Base-by-base conservation (phyloP, 352 stramenopile species). In the Aphanomyces astaci region DNA sequence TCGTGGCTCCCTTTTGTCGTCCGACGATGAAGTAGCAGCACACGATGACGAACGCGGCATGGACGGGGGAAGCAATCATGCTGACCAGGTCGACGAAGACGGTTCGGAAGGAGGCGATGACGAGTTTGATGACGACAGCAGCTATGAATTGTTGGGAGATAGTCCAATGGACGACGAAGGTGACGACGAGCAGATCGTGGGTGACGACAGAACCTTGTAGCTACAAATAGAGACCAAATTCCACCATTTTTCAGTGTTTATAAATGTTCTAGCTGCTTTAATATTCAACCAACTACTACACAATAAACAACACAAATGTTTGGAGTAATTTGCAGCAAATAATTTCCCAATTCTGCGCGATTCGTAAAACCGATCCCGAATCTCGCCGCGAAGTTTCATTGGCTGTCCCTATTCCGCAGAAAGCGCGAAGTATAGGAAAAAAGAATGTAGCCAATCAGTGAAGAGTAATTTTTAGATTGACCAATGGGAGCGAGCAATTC, bases 1-100 rank as follows among this genome's bases (percentile, higher is more conserved):
- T 33, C 77, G 82, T 22, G 83, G 73, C 13, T 69, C 71, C 30
- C 82, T 92, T 60, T 75, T 86, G 52, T 73, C 77, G 2, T 28
- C 69, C 2, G 72, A 39, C 0, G 59, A 69, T n/a, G 72, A 73
- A 28, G 57, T 49, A 2, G 69, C 71, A 22, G 54, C 4, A 31
- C 9, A 55, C 22, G 66, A 65, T 30, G 74, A 79, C 31, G 63
- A 65, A n/a, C n/a, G n/a, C n/a, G n/a, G n/a, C n/a, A n/a, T n/a
- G 0, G 68, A 73, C 56, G 66, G 70, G 19, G 60, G 39, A 36
- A 66, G 51, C 40, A 65, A 75, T 25, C 59, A 69, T 32, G 25
- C 51, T 13, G 62, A 40, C 54, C 63, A 64, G 54, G 71, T 54
- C 33, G 73, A 74, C 33, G 72, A 68, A 4, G 53, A 75, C 17